These are phyloP conservation scores for Barnettozyma pratensis DNA, from an alignment of 805 yeast genomes.

Conservation along the genomic window DNA sequence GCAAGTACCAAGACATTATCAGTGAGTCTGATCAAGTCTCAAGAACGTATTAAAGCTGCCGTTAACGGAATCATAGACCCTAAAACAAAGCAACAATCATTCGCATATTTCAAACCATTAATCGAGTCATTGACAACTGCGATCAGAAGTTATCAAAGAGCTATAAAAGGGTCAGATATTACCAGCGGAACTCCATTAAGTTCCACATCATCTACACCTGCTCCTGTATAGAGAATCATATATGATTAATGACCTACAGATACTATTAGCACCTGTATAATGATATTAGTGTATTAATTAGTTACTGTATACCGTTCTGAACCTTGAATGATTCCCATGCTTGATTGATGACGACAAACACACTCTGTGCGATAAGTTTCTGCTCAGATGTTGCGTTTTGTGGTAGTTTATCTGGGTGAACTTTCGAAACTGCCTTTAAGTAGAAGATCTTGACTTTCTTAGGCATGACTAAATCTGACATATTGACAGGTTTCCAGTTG, in stretches of 20 bases:
- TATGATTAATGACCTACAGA: background rate
- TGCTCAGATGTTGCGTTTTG: conserved; percentile 56
- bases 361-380: conserved; percentile 80
- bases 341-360: conserved; percentile 74
- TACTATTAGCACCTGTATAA: too few relatives aligned
- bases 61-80: conserved; percentile 27
- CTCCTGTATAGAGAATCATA: background rate
- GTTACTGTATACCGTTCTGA: conserved; percentile 41
- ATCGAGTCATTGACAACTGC: conserved; percentile 42
- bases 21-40: conserved; percentile 43
- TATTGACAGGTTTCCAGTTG: conserved; percentile 60
- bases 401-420: conserved; percentile 82
- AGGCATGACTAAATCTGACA: conserved; percentile 78
- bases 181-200: conserved; percentile 7
- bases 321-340: conserved; percentile 86
- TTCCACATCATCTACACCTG: conserved; percentile 11
- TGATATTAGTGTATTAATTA: background rate
- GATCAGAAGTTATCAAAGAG: conserved; percentile 38
- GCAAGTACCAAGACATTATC: conserved; percentile 40
- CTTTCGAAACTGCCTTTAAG: conserved; percentile 85
- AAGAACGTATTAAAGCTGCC: conserved; percentile 38
- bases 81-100: conserved; percentile 23
- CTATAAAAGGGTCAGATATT: conserved; percentile 14
- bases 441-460: conserved; percentile 84
- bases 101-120: conserved; percentile 38